These are phyloP conservation scores for Gaeumannomyces tritici DNA, from an alignment of 2,329 filamentous ascomycete species.

Conservation along the genomic window DNA sequence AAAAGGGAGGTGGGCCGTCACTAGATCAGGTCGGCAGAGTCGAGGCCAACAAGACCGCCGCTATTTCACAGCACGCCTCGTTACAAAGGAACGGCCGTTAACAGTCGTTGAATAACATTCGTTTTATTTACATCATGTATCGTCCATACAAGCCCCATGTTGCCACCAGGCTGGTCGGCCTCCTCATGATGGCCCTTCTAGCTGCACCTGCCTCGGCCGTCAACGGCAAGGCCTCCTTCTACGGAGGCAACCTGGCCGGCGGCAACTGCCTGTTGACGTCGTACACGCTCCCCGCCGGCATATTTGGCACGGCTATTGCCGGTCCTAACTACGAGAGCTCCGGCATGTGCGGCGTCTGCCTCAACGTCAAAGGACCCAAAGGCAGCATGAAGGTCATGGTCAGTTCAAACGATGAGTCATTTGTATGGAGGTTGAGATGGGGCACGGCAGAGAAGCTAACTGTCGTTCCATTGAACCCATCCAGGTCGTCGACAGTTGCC, in stretches of 20 bases:
- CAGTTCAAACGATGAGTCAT: slow-evolving; percentile 10
- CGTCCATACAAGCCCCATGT: no score
- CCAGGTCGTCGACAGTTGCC: slow-evolving; percentile 35
- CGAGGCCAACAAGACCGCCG: neutral
- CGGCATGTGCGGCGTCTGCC: slow-evolving; percentile 50
- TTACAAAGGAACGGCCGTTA: neutral
- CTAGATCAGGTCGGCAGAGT: neutral
- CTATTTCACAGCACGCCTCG: neutral
- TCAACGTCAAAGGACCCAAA: slow-evolving; percentile 46
- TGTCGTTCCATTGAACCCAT: neutral
- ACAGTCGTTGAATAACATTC: neutral
- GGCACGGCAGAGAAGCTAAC: neutral
- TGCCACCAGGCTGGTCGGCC: neutral
- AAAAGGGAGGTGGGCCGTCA: neutral
- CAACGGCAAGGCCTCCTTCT: slow-evolving; percentile 37
- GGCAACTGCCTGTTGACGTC: slow-evolving; percentile 55
- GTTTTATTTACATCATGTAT: neutral
- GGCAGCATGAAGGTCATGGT: slow-evolving; percentile 57
- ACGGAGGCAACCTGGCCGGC: slow-evolving; percentile 45
- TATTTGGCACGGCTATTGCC: slow-evolving; percentile 54
- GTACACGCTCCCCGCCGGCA: slow-evolving; percentile 48
- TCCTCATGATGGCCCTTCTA: neutral
- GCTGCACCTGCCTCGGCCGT: neutral
- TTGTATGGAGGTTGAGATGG: no score
- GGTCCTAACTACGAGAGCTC: slow-evolving; percentile 45